phyloP scores from a whole-genome alignment of 306 rosid genomes.

The Vigna unguiculata region DNA sequence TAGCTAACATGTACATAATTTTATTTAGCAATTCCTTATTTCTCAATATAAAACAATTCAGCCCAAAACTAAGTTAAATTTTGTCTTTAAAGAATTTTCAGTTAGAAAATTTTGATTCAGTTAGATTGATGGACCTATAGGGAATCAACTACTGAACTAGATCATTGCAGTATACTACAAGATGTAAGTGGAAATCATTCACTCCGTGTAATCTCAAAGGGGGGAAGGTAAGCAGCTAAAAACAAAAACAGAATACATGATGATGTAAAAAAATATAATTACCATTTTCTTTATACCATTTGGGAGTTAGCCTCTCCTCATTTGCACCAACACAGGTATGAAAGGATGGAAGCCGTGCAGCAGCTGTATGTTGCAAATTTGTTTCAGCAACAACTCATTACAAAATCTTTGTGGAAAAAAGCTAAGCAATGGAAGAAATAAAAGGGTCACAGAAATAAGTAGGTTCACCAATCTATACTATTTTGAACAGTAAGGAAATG shows the following conservation, averaged over 20 bases:
- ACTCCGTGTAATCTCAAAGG: constrained; percentile 23
- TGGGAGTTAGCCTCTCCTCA: constrained; percentile 92
- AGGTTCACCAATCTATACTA: background rate
- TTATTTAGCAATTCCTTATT: background rate
- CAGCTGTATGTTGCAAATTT: constrained; percentile 59
- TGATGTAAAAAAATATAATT: constrained; percentile 52
- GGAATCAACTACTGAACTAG: constrained; percentile 33
- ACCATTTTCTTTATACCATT: constrained; percentile 97
- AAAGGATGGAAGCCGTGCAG: constrained; percentile 91
- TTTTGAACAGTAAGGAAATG: constrained; percentile 26
- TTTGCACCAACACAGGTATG: constrained; percentile 97
- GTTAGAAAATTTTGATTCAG: background rate
- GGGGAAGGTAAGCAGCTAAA: background rate
- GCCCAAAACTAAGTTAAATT: background rate
- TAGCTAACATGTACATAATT: background rate
- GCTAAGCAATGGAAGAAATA: constrained; percentile 18
- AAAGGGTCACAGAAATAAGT: background rate
- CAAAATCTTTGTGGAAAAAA: constrained; percentile 10
- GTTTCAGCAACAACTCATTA: constrained; percentile 40
- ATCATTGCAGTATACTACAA: background rate
- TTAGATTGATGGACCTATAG: constrained; percentile 22
- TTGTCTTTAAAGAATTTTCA: background rate
- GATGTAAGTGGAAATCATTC: constrained; percentile 10
- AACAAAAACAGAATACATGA: background rate
- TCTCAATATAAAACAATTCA: constrained; percentile 13